Conservation (phyloP, 2,329 filamentous ascomycete genomes). For the Fusarium staphyleae region DNA sequence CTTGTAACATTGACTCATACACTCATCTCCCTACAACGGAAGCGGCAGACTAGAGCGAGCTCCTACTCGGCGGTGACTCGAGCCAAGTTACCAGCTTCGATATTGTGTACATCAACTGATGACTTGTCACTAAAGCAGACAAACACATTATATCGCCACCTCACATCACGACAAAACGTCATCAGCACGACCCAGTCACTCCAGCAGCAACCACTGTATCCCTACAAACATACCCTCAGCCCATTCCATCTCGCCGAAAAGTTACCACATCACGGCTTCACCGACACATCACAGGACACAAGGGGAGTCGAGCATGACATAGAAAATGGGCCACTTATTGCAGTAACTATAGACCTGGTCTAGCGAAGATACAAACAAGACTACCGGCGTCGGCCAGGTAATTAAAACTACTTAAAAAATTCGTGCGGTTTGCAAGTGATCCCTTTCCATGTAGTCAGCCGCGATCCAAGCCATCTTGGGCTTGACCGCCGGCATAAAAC, state of each 20-base stretch:
- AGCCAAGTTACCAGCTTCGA: no score
- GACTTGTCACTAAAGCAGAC: no score
- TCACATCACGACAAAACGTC: no score
- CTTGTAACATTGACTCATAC: no score
- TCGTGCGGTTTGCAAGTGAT: slow-evolving; percentile 35
- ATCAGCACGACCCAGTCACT: no score
- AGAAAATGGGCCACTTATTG: slow-evolving; percentile 30
- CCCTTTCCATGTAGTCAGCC: slow-evolving; percentile 16
- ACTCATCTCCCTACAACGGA: no score
- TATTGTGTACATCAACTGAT: no score
- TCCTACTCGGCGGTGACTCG: no score
- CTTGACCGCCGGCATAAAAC: neutral
- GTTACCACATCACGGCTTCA: neutral
- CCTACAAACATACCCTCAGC: neutral
- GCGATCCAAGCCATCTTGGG: neutral
- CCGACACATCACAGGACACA: neutral
- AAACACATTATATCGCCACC: no score
- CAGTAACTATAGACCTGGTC: slow-evolving; percentile 36
- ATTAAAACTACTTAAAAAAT: slow-evolving; percentile 37
- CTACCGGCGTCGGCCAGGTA: slow-evolving; percentile 32
- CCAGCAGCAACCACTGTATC: no score
- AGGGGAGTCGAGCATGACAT: neutral
- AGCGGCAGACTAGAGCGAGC: no score
- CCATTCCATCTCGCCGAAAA: neutral
- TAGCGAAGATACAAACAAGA: slow-evolving; percentile 33